Conservation (phyloP, 2,329 filamentous ascomycete genomes). For the Fusarium camptoceras region DNA sequence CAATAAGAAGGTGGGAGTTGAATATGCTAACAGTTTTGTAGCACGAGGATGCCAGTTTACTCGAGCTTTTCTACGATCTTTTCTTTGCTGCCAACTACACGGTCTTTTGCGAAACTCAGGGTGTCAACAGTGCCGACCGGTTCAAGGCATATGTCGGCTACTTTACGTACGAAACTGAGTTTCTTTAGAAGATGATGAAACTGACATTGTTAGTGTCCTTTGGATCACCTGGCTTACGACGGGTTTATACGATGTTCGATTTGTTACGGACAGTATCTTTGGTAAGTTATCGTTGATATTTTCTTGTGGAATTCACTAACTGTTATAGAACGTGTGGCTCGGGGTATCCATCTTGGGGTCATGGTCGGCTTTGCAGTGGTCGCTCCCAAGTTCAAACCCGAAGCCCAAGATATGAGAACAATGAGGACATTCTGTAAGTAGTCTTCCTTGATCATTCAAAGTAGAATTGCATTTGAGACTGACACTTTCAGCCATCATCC, state of each 20-base stretch:
- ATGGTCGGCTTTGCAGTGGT: slow-evolving; percentile 75
- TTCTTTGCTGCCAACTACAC: slow-evolving; percentile 70
- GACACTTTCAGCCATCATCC: slow-evolving; percentile 53
- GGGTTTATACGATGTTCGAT: slow-evolving; percentile 73
- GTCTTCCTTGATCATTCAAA: background rate
- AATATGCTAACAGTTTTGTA: slow-evolving; percentile 16
- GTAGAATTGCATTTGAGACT: background rate
- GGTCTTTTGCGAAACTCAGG: slow-evolving; percentile 61
- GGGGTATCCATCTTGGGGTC: slow-evolving; percentile 70
- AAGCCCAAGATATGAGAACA: slow-evolving; percentile 52
- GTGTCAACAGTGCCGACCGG: slow-evolving; percentile 48
- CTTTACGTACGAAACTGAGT: slow-evolving; percentile 45
- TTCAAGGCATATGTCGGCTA: slow-evolving; percentile 54
- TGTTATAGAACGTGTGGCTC: slow-evolving; percentile 61
- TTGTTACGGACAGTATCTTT: slow-evolving; percentile 72
- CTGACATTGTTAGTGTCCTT: slow-evolving; percentile 58
- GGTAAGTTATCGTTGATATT: slow-evolving; percentile 43
- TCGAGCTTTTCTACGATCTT: slow-evolving; percentile 55
- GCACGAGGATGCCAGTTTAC: slow-evolving; percentile 52
- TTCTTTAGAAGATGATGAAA: fast-evolving
- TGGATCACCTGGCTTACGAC: slow-evolving; percentile 78
- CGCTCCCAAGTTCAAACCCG: slow-evolving; percentile 59
- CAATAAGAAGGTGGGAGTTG: background rate
- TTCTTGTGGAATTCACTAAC: background rate
- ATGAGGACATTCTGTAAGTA: slow-evolving; percentile 57